Percentiles rank a stretch among this genome's conserved stretches.
Evolutionary conservation across 2,329 filamentous ascomycete species (phyloP).

Genomic region (Fusarium annulatum): DNA sequence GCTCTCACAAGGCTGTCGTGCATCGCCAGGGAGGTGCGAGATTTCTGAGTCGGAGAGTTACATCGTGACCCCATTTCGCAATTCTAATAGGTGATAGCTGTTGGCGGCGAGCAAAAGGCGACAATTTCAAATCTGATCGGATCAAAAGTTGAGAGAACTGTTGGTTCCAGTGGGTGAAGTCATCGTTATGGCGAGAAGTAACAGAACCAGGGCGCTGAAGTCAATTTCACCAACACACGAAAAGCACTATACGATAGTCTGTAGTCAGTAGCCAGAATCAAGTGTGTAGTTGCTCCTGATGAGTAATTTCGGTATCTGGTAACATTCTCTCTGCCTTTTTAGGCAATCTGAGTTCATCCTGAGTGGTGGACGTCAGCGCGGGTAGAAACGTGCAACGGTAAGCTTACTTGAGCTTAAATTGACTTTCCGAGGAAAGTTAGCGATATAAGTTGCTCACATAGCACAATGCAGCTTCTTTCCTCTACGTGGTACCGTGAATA

Average conservation of each 20-base stretch:
- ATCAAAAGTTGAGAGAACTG: background rate
- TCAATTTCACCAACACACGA: background rate
- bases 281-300: background rate
- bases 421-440: background rate
- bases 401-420: conserved; percentile 11
- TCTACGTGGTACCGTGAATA: accelerated
- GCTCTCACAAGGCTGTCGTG: background rate
- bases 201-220: background rate
- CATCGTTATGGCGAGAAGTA: too few relatives aligned
- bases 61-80: background rate
- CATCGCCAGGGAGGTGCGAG: background rate
- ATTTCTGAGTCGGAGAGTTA: background rate
- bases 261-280: accelerated
- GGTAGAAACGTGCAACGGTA: conserved; percentile 1
- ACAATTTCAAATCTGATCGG: background rate
- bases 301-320: background rate
- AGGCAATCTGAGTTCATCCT: background rate
- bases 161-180: background rate
- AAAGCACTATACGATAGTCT: background rate
- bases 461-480: background rate
- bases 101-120: background rate
- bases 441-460: background rate
- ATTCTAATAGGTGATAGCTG: background rate
- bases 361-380: conserved; percentile 2
- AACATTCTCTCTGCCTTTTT: background rate